Percentiles rank a stretch among this genome's conserved stretches.
Conservation (phyloP, 2,329 filamentous ascomycete species). For the Chrysosphaeria jannelii region DNA sequence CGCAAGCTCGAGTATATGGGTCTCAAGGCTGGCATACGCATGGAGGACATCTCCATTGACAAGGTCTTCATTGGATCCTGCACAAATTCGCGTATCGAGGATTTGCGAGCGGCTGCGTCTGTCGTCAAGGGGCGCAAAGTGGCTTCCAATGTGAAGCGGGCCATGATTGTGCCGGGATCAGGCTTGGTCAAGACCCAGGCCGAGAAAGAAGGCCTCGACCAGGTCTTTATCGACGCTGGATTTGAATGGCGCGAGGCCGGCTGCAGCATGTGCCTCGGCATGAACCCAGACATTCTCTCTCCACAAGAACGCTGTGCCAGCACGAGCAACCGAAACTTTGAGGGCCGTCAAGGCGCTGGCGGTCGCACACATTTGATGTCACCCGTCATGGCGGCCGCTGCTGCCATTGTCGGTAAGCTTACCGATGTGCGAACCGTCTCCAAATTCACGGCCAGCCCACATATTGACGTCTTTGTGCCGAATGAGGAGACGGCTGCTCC, state of each 20-base stretch:
- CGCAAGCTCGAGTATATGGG: slow-evolving; percentile 93
- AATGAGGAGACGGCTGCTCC: slow-evolving; percentile 6
- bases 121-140: slow-evolving; percentile 71
- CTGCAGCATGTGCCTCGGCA: slow-evolving; percentile 96
- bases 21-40: slow-evolving; percentile 51
- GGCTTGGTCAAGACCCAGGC: slow-evolving; percentile 81
- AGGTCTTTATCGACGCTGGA: slow-evolving; percentile 70
- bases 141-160: slow-evolving; percentile 66
- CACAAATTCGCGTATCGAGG: slow-evolving; percentile 91
- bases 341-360: slow-evolving; percentile 76
- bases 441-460: slow-evolving; percentile 23
- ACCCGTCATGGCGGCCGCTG: slow-evolving; percentile 83
- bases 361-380: slow-evolving; percentile 91
- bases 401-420: slow-evolving; percentile 68
- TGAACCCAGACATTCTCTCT: slow-evolving; percentile 93
- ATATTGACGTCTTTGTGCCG: slow-evolving; percentile 23
- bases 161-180: slow-evolving; percentile 89
- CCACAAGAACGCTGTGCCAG: slow-evolving; percentile 82
- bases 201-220: slow-evolving; percentile 73
- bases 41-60: slow-evolving; percentile 78
- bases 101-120: slow-evolving; percentile 61
- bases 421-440: slow-evolving; percentile 66
- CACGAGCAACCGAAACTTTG: slow-evolving; percentile 92
- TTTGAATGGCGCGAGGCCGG: slow-evolving; percentile 97
- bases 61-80: slow-evolving; percentile 97